Percentiles rank a stretch among this genome's conserved stretches.
Conservation (phyloP, 192 early-diverging fungal genomes). For the Coemansia sp. region DNA sequence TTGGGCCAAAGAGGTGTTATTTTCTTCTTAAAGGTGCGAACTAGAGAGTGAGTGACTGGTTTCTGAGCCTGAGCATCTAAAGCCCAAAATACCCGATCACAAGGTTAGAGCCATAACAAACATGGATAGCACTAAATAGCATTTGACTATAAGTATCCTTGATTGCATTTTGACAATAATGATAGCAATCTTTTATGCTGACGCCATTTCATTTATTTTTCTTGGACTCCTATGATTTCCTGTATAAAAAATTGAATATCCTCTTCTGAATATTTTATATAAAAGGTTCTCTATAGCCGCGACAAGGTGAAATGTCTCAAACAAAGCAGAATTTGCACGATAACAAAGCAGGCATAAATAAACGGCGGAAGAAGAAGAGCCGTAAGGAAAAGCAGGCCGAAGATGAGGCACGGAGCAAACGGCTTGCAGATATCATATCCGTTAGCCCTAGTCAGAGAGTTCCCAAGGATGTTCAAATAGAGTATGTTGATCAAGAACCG, state of each 20-base stretch:
- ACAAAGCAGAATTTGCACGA: neutral
- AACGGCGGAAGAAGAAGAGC: conserved; percentile 50
- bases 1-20: too few species aligned
- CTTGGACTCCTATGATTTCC: neutral
- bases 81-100: neutral
- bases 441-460: conserved; percentile 7
- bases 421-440: conserved; percentile 25
- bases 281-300: neutral
- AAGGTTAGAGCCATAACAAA: neutral
- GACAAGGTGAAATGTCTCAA: neutral
- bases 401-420: conserved; percentile 26
- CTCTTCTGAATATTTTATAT: neutral
- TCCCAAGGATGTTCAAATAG: conserved; percentile 29
- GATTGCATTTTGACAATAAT: neutral
- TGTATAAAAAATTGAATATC: neutral
- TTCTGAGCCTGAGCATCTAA: neutral
- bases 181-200: neutral
- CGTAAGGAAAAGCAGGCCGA: conserved; percentile 43
- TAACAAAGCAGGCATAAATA: conserved; percentile 6
- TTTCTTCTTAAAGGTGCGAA: too few species aligned
- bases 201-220: neutral
- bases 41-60: too few species aligned
- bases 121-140: neutral
- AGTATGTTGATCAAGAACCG: conserved; percentile 35
- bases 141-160: neutral